A percentile compares a stretch with the other conserved stretches of the same genome.
Evolutionary conservation across 371 early-diverging fungal genomes (phyloP).

Genomic region (Mortierella sp.): DNA sequence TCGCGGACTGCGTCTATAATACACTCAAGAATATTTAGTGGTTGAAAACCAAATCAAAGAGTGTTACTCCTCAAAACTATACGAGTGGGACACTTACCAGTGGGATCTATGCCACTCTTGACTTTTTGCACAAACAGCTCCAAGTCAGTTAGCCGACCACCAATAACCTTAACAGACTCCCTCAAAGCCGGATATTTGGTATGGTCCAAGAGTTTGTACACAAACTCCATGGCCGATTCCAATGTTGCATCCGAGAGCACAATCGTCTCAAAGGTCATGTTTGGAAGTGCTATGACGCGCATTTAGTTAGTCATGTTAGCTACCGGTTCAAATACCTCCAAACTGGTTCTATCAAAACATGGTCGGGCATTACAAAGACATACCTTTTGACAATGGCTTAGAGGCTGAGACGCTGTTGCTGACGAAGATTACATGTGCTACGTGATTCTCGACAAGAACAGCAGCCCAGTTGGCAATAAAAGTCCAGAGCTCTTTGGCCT

Average conservation of each 20-base stretch:
- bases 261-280: slow-evolving; percentile 79
- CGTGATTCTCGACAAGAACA: slow-evolving; percentile 76
- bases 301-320: neutral
- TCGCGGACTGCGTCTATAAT: slow-evolving; percentile 82
- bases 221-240: slow-evolving; percentile 73
- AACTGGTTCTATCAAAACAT: no score
- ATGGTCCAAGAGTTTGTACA: slow-evolving; percentile 67
- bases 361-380: neutral
- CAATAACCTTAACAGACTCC: slow-evolving; percentile 75
- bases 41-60: no score
- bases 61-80: no score
- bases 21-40: no score
- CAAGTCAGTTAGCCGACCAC: slow-evolving; percentile 92
- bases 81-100: slow-evolving; percentile 58
- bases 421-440: slow-evolving; percentile 94
- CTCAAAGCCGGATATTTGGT: slow-evolving; percentile 64
- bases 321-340: neutral
- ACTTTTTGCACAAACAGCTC: slow-evolving; percentile 89
- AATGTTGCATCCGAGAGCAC: slow-evolving; percentile 78
- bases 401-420: slow-evolving; percentile 80
- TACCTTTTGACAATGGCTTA: slow-evolving; percentile 79
- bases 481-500: slow-evolving; percentile 73
- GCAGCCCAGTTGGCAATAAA: slow-evolving; percentile 85
- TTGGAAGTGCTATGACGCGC: slow-evolving; percentile 71
- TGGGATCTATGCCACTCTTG: slow-evolving; percentile 75